Base-by-base conservation (phyloP, 2,329 filamentous ascomycete genomes). In the Aspergillus viridinutans region DNA sequence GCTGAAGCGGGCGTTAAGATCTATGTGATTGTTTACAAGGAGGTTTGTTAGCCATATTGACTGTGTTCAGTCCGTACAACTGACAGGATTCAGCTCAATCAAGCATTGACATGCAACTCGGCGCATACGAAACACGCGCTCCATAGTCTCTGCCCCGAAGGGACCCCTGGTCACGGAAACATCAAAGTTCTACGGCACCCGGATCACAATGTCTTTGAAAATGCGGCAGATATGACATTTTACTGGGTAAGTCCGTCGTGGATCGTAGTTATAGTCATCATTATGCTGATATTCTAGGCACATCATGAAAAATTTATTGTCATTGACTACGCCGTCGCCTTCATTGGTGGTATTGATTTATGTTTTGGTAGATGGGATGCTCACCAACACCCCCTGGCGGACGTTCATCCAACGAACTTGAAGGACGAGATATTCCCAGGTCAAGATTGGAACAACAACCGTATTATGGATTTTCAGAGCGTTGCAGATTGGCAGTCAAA, bases 251-350 rank as follows among this genome's bases (percentile, higher is more conserved):
- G 70, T 43, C 12, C 25, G 3, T 14, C 43, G 12, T 14, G 6
- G 3, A 49, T 50, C 25, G 52, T 29, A 49, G 2, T 42, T 12
- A 7, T 28, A 26, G 26, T 8, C n/a, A 17, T 10, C 1, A 42
- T 25, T 21, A 21, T 50, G 21, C 49, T 66, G 56, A 65, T 49
- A 26, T 14, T 42, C 3, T 49, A 73, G 74, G 94, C 94, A 0
- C 94, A 99, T 71, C 94, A 99, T 71, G 94, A 99, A 68, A 99
- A 99, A 72, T 95, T 97, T 69, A 89, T 97, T 54, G 90, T 99
- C 20, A 89, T 97, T 53, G 94, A 97, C 75, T 96, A 96, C 69
- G 83, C 87, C 17, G 76, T 93, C 65, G 94, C 92, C 14, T 97
- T 97, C 69, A 93, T 97, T 57, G 94, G 94, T 53, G 94, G 94